Evolutionary conservation across 2,329 filamentous ascomycete species (phyloP).

Genomic region (Drechslera avenae): DNA sequence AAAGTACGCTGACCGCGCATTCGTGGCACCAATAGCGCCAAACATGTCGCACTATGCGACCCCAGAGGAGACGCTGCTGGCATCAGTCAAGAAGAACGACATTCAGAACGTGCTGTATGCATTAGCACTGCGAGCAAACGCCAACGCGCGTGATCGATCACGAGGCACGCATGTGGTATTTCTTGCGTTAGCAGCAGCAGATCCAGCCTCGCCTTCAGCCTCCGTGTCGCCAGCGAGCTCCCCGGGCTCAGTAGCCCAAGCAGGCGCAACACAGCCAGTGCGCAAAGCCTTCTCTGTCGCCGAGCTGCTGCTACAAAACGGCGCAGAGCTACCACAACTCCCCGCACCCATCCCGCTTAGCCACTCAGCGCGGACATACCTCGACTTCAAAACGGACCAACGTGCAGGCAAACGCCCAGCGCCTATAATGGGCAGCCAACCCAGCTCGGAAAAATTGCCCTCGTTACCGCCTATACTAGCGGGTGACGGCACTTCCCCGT

Average conservation of each 20-base stretch:
- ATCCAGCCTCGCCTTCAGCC: conserved; percentile 76
- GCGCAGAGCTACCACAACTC: conserved; percentile 78
- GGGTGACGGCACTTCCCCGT: conserved; percentile 49
- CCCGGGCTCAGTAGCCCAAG: conserved; percentile 51
- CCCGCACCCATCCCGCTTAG: conserved; percentile 85
- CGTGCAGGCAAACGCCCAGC: conserved; percentile 44
- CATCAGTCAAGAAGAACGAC: conserved; percentile 94
- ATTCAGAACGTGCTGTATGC: conserved; percentile 92
- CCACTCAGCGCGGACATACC: conserved; percentile 76
- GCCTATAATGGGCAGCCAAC: conserved; percentile 56
- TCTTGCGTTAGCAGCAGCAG: conserved; percentile 87
- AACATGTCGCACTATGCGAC: conserved; percentile 77
- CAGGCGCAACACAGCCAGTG: conserved; percentile 47
- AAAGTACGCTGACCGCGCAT: conserved; percentile 88
- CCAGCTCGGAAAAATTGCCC: conserved; percentile 63
- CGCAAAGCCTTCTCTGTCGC: conserved; percentile 78
- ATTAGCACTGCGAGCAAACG: conserved; percentile 82
- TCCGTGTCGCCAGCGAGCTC: conserved; percentile 52
- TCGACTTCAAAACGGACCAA: conserved; percentile 73
- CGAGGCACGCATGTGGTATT: conserved; percentile 88
- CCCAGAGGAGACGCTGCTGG: conserved; percentile 85
- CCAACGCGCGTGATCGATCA: conserved; percentile 78
- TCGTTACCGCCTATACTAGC: conserved; percentile 62
- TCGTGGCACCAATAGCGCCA: conserved; percentile 76
- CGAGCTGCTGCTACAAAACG: conserved; percentile 90